Evolutionary conservation across 805 yeast genomes (phyloP), one percentile per base, ranked within the genome.

Genomic region (Lipomyces lipofer): DNA sequence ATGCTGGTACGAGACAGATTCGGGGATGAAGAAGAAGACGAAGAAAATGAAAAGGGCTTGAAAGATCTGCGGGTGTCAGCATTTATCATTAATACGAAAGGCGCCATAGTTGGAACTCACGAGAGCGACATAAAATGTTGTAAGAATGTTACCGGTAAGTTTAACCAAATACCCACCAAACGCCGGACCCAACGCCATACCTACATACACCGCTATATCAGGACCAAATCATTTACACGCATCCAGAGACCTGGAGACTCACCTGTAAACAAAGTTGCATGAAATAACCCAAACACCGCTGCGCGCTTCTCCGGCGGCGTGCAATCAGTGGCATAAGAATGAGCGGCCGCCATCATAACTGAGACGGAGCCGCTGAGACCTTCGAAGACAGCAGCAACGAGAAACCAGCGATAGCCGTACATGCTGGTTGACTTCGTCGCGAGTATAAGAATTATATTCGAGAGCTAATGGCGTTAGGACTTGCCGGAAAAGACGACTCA

Each of bases 291-390:
- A 58, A 74, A 64, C 47, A 65, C 69, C 10, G 62, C 43, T 4
- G 69, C 66, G 57, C 95, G 72, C 51, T 79, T 75, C 30, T 73
- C 75, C 0, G 87, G 78, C 19, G 82, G 84, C 5, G 83, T 83
- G 36, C 88, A 81, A 70, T 89, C 96, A 3, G 88, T 75, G 15
- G 86, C 76, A 65, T 88, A 89, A 56, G 91, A 80, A 65, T 84
- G 84, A 10, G 81, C 72, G 28, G 85, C 70, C 8, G 85, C 80
- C 47, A 85, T 64, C 30, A 84, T 63, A 4, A 83, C 75, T 55
- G 81, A 69, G 7, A 78, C 47, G 0, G 89, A 85, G 22, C 96
- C 96, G n/a, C 84, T 79, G 2, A 78, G 49, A 24, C 82, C 75
- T 28, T 75, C 76, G 1, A 84, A 32, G 0, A 78, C 54, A 12